These are phyloP conservation scores for Taphrina sp. DNA, from an alignment of 1,139 yeast species.

Conservation along the genomic window DNA sequence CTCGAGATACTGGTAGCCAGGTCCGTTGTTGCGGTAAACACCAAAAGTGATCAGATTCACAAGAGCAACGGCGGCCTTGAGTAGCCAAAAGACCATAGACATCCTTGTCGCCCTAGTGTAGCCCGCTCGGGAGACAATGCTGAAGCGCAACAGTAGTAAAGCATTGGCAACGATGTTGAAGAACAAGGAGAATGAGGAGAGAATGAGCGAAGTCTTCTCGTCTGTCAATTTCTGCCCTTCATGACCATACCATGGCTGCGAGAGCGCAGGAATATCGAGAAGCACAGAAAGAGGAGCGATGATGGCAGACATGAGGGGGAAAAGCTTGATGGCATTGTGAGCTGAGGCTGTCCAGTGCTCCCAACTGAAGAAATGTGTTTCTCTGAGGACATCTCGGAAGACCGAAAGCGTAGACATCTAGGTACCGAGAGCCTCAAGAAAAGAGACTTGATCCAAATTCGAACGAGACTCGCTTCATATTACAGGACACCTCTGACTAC, in stretches of 20 bases:
- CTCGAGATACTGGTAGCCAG: constrained; percentile 16
- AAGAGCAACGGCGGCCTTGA: constrained; percentile 20
- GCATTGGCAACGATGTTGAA: constrained; percentile 16
- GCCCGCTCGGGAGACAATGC: constrained; percentile 4
- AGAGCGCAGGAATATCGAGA: constrained; percentile 22
- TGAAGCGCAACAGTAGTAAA: constrained; percentile 22
- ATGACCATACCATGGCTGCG: constrained; percentile 30
- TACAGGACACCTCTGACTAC: no score
- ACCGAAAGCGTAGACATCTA: no score
- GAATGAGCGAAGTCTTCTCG: constrained; percentile 8
- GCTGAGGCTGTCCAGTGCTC: constrained; percentile 1
- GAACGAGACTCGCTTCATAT: no score
- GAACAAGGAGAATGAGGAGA: constrained; percentile 18
- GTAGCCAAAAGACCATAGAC: constrained; percentile 20
- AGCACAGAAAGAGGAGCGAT: constrained; percentile 28
- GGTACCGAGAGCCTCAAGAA: no score
- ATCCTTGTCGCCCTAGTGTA: constrained; percentile 3
- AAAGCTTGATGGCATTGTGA: neutral
- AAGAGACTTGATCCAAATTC: no score
- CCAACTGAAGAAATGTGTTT: no score
- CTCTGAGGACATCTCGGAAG: no score
- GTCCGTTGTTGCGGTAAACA: neutral
- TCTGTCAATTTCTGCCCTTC: constrained; percentile 21
- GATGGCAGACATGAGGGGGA: constrained; percentile 22
- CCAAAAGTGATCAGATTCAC: constrained; percentile 25